Evolutionary conservation across 2,329 filamentous ascomycete genomes (phyloP), one percentile per base, ranked within the genome.

Genomic region (Karstenula rhodostoma): DNA sequence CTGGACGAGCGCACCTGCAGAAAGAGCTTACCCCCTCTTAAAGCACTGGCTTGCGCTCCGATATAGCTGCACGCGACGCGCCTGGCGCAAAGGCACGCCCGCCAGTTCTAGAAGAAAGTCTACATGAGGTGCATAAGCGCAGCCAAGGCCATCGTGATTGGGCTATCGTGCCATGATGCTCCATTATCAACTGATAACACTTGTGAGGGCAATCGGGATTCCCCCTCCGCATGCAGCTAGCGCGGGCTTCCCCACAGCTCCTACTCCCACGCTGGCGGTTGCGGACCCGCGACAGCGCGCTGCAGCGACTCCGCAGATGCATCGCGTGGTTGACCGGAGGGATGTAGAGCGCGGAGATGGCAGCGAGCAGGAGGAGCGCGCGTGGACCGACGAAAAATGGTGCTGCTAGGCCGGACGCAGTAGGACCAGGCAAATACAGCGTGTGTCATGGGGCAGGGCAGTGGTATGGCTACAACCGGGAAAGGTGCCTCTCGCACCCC

Each of bases 1-100:
- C 47, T 61, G 59, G 48, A 62, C 35, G 49, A 46, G 58, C n/a
- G 2, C 54, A 46, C 62, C 63, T 61, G 35, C 44, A 43, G 37
- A 58, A 66, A 61, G 63, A 22, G 51, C 37, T 32, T 13, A 17
- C 25, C 51, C 50, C 42, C 35, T 71, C 58, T 73, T 70, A 70
- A 65, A 68, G 59, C 59, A 64, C 52, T 19, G 40, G n/a, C 32
- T 46, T 22, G 9, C 12, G 51, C 42, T 35, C 29, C 13, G n/a
- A 32, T 13, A 29, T 43, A 56, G 53, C 37, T 48, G 33, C 33
- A 61, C 58, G 56, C 51, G 51, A 61, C 56, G 57, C 63, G 60
- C 53, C 57, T 56, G 32, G 50, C 15, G 29, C 17, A 7, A n/a
- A n/a, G 37, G 37, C 37, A 40, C 59, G 56, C 35, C 62, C 57